A percentile compares a stretch with the other conserved stretches of the same genome.
phyloP scores from a whole-genome alignment of 495 filamentous ascomycete species.

The Penicillium macrosclerotiorum region DNA sequence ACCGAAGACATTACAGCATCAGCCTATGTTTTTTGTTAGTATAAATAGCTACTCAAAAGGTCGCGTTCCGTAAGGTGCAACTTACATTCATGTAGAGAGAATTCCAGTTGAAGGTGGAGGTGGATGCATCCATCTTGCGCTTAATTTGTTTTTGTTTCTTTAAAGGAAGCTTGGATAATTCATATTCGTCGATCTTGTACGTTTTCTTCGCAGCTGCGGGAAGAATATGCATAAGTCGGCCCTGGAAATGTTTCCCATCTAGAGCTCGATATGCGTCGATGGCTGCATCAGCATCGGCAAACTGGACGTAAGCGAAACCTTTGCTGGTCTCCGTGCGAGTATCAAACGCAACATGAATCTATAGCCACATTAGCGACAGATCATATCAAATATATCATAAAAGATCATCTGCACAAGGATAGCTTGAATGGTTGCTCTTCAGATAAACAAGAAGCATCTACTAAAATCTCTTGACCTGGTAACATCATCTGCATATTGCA shows the following conservation, averaged over 20 bases:
- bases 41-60: background rate
- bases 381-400: constrained; percentile 27
- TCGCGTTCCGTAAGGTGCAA: constrained; percentile 1
- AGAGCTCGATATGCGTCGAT: constrained; percentile 68
- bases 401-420: constrained; percentile 36
- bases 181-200: constrained; percentile 79
- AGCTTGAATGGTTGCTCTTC: constrained; percentile 36
- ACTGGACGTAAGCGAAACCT: constrained; percentile 88
- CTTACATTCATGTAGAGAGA: constrained; percentile 93
- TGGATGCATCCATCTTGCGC: constrained; percentile 72
- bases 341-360: constrained; percentile 83
- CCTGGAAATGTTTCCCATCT: constrained; percentile 85
- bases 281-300: constrained; percentile 65
- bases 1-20: constrained; percentile 93
- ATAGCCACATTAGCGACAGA: constrained; percentile 37
- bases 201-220: constrained; percentile 77
- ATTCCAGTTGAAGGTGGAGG: constrained; percentile 90
- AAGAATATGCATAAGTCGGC: constrained; percentile 85
- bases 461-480: constrained; percentile 69
- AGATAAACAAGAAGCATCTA: constrained; percentile 71
- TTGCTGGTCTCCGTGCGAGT: constrained; percentile 63
- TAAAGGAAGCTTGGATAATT: constrained; percentile 80
- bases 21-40: constrained; percentile 45
- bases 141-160: constrained; percentile 92
- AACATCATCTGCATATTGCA: constrained; percentile 67